Conservation (phyloP, 768 basidiomycete species). For the Rhodotorula diobovata region DNA sequence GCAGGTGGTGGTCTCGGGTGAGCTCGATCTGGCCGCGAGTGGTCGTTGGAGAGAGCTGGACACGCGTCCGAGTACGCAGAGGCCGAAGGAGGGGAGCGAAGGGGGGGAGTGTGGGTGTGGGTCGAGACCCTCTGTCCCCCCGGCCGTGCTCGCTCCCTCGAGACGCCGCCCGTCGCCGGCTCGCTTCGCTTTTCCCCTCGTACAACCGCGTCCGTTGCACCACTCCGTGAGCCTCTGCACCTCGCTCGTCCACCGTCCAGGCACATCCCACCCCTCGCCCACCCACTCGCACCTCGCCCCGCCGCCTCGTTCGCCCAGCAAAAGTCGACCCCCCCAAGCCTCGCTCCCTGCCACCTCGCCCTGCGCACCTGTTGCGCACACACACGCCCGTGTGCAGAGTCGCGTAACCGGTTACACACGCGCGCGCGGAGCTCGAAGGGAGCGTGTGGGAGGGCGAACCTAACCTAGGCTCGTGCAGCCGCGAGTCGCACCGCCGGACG, state of each 20-base stretch:
- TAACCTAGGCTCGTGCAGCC: too few relatives aligned
- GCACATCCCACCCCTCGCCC: background rate
- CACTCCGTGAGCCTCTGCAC: slow-evolving; percentile 14
- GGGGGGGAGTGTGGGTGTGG: background rate
- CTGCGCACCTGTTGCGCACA: background rate
- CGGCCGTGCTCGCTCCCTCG: background rate
- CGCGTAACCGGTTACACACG: too few relatives aligned
- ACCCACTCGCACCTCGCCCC: background rate
- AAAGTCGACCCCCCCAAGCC: background rate
- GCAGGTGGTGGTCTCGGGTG: too few relatives aligned
- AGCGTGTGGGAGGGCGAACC: too few relatives aligned
- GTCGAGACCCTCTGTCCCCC: background rate
- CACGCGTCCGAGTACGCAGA: too few relatives aligned
- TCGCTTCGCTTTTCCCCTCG: background rate
- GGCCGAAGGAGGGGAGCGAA: too few relatives aligned
- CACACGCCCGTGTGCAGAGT: too few relatives aligned
- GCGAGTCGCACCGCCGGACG: too few relatives aligned
- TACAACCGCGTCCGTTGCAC: slow-evolving; percentile 10
- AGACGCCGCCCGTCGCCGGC: background rate
- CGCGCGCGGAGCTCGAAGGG: background rate
- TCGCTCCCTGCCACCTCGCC: too few relatives aligned
- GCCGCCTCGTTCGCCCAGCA: background rate
- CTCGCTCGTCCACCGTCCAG: background rate
- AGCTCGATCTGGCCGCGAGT: too few relatives aligned
- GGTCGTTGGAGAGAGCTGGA: too few relatives aligned